phyloP scores from a whole-genome alignment of 331 rosid species.

The Acacia concinna region DNA sequence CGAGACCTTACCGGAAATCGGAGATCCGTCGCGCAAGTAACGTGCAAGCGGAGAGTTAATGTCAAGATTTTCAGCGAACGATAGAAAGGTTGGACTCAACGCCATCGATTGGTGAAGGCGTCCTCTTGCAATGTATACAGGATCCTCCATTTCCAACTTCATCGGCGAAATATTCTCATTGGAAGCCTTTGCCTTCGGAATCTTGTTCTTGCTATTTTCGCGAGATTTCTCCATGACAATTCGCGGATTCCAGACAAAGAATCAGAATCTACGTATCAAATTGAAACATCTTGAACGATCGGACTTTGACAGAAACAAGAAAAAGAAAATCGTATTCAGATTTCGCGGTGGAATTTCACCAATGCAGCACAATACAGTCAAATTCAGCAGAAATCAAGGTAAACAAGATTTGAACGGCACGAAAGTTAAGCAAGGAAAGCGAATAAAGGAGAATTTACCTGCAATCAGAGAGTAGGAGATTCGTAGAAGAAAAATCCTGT shows the following conservation, averaged over 20 bases:
- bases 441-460: constrained; percentile 15
- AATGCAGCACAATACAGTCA: neutral
- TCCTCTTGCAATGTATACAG: constrained; percentile 32
- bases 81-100: constrained; percentile 43
- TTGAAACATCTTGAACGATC: constrained; percentile 9
- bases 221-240: constrained; percentile 45
- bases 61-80: constrained; percentile 49
- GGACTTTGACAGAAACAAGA: neutral
- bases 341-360: neutral
- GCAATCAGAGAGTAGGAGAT: neutral
- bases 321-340: constrained; percentile 17
- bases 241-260: constrained; percentile 33
- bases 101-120: constrained; percentile 38
- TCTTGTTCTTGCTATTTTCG: constrained; percentile 34
- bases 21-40: constrained; percentile 49
- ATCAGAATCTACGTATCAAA: constrained; percentile 10
- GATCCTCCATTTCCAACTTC: constrained; percentile 42
- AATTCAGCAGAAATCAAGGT: neutral
- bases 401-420: neutral
- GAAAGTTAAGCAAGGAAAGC: neutral
- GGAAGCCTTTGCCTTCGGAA: constrained; percentile 32
- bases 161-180: constrained; percentile 46
- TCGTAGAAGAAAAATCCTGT: neutral
- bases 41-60: constrained; percentile 41
- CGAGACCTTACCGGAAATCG: constrained; percentile 35